Evolutionary conservation across 139 green algal genomes (phyloP), one percentile per base, ranked within the genome.

Genomic region (Chlorella ohadii): DNA sequence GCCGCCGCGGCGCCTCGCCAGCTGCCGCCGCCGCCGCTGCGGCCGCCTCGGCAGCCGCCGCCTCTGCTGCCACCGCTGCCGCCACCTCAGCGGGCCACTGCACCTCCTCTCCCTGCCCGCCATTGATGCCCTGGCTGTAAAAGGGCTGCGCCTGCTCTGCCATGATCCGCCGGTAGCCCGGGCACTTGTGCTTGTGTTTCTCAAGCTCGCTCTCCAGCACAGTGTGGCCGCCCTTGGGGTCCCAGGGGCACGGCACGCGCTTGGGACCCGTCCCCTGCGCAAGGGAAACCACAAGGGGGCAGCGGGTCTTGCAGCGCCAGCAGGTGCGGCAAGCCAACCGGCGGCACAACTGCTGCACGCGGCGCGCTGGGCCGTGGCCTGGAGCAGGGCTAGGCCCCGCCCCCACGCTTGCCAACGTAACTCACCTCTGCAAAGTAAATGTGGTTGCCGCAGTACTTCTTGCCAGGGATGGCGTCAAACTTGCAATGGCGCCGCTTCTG

Each of bases 361-460:
- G n/a, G n/a, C n/a, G n/a, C n/a, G n/a, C n/a, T n/a, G n/a, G n/a
- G n/a, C n/a, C n/a, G n/a, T n/a, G n/a, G n/a, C n/a, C n/a, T n/a
- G n/a, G n/a, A n/a, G n/a, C n/a, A n/a, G n/a, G n/a, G n/a, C n/a
- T n/a, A n/a, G n/a, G n/a, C n/a, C n/a, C n/a, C n/a, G n/a, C n/a
- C n/a, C n/a, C n/a, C n/a, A n/a, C n/a, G 51, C 51, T 22, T 4
- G 12, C 51, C 51, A 59, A 9, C 51, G 51, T n/a, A n/a, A n/a
- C n/a, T n/a, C 51, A 59, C 51, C 51, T 59, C 51, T 59, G 51
- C 51, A 59, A 59, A 59, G 51, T 57, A 41, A 16, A 87, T 27
- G 65, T 87, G 83, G 74, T 83, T 83, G 34, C 83, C 83, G 55
- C 83, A 87, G 65, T 67, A 87, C 9, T 5, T 20, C 76, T 85